Evolutionary conservation across 495 filamentous ascomycete species (phyloP).

Genomic region (Aspergillus sclerotiicarbonarius): DNA sequence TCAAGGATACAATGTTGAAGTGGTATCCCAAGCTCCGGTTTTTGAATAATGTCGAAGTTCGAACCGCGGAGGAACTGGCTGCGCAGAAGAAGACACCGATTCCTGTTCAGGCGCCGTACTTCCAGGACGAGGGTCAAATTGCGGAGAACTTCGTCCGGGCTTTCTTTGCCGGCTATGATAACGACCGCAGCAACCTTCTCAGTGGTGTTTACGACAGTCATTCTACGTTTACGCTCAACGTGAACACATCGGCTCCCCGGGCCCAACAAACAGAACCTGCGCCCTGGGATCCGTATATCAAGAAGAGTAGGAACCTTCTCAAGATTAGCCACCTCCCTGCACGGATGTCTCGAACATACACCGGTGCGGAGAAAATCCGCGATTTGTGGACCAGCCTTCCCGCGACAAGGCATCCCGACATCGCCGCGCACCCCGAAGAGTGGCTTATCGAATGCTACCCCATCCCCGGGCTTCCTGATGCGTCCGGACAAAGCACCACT

Average conservation of each 20-base stretch:
- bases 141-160: slow-evolving; percentile 70
- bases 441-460: slow-evolving; percentile 84
- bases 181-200: slow-evolving; percentile 59
- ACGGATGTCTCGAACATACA: slow-evolving; percentile 62
- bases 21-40: slow-evolving; percentile 78
- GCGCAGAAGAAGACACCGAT: slow-evolving; percentile 59
- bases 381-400: slow-evolving; percentile 69
- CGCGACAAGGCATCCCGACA: slow-evolving; percentile 69
- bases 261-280: slow-evolving; percentile 39
- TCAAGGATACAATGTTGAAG: slow-evolving; percentile 66
- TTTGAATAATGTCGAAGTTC: slow-evolving; percentile 68
- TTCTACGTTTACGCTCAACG: slow-evolving; percentile 74
- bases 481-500: slow-evolving; percentile 56
- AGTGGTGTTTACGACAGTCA: slow-evolving; percentile 71
- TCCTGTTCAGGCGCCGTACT: slow-evolving; percentile 64
- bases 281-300: slow-evolving; percentile 73
- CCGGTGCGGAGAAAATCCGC: slow-evolving; percentile 63
- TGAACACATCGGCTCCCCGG: slow-evolving; percentile 64
- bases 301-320: slow-evolving; percentile 75
- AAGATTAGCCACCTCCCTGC: slow-evolving; percentile 59
- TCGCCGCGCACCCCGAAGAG: slow-evolving; percentile 57
- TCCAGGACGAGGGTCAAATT: slow-evolving; percentile 73
- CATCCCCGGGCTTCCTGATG: slow-evolving; percentile 68
- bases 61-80: slow-evolving; percentile 64
- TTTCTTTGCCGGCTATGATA: slow-evolving; percentile 76